Evolutionary conservation across 257 asterid genomes (phyloP).

Genomic region (Solanum etuberosum): DNA sequence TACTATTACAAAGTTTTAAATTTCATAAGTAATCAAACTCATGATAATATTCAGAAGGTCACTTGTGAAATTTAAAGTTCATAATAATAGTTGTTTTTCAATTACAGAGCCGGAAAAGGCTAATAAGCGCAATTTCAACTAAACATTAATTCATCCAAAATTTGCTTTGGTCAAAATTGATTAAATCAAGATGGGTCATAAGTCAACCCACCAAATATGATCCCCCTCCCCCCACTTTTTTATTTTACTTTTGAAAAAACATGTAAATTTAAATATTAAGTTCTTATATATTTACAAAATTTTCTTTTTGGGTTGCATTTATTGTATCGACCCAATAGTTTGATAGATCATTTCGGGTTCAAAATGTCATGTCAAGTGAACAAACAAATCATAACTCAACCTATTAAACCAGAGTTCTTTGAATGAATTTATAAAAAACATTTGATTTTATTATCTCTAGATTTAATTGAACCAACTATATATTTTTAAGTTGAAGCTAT

Average conservation of each 20-base stretch:
- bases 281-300: background rate
- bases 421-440: rapidly evolving
- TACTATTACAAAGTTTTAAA: background rate
- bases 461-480: background rate
- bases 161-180: background rate
- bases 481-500: background rate
- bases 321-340: background rate
- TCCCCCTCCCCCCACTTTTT: background rate
- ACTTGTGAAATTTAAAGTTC: background rate
- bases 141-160: background rate
- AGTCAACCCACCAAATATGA: background rate
- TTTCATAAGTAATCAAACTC: background rate
- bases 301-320: background rate
- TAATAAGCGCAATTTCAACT: too few relatives aligned
- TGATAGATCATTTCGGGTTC: background rate
- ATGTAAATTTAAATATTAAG: background rate
- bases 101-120: rapidly evolving
- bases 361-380: background rate
- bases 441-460: background rate
- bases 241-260: background rate
- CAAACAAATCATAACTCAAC: background rate
- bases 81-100: too few relatives aligned
- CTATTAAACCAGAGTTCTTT: background rate
- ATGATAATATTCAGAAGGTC: background rate
- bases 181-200: background rate